Evolutionary conservation across 2,329 filamentous ascomycete species (phyloP), one percentile per base, ranked within the genome.

Genomic region (Stagonosporopsis rhizophila): DNA sequence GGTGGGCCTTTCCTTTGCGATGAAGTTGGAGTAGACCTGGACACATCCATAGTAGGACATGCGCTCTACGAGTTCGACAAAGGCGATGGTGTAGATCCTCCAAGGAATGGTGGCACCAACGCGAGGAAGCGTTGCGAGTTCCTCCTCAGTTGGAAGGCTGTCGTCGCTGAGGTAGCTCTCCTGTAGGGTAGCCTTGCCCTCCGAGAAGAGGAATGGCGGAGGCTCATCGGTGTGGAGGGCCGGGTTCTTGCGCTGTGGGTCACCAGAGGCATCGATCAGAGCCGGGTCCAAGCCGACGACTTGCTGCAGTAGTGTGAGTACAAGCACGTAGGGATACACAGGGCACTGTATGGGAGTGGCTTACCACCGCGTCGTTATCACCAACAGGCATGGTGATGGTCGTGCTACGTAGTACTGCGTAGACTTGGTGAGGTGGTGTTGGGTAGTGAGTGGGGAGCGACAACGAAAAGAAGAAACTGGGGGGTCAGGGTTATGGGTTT

Each of bases 1-100:
- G 0, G 73, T 75, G 6, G 19, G 53, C 46, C 70, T 38, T 22
- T 67, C 56, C 62, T 68, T 53, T 44, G 69, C 63, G 54, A 77
- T 77, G 69, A 72, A 77, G 67, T 77, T 77, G 65, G 69, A 69
- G 60, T 72, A 76, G 40, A 76, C 71, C 23, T 69, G 70, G 9
- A 66, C 62, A 20, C 72, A 75, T 38, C 73, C 74, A 46, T 77
- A 77, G 68, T 75, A 77, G 35, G 71, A 74, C 65, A 77, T 70
- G 48, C 74, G 74, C 70, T 77, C 74, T 19, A 71, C 66, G 17
- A 76, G 62, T 52, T 76, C 75, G 52, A 77, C 71, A 45, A 76
- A 76, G 32, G 72, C 74, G 44, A 76, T 74, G 40, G 64, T 64
- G 60, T 61, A 68, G 54, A 67, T 66, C 52, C 66, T 73, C 68